A percentile compares a stretch with the other conserved stretches of the same genome.
phyloP scores from a whole-genome alignment of 345 rosid genomes.

The Adansonia digitata region DNA sequence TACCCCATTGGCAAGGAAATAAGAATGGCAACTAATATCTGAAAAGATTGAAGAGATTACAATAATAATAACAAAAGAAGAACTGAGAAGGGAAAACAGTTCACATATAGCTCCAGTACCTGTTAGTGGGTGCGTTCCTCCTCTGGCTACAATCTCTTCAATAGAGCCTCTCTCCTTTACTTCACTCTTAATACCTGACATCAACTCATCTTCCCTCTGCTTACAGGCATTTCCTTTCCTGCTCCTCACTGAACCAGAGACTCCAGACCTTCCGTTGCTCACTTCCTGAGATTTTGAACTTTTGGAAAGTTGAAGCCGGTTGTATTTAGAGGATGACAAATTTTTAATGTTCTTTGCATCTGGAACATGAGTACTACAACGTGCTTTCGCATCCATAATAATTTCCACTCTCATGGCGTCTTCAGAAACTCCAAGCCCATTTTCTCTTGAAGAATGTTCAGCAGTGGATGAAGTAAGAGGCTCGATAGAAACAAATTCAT shows the following conservation, averaged over 20 bases:
- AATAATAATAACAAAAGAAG: background rate
- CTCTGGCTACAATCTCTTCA: slow-evolving; percentile 26
- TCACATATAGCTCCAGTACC: slow-evolving; percentile 40
- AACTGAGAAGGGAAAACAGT: background rate
- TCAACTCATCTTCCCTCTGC: slow-evolving; percentile 27
- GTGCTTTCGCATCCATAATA: slow-evolving; percentile 17
- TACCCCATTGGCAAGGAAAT: background rate
- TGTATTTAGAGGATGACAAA: slow-evolving; percentile 30
- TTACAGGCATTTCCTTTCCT: slow-evolving; percentile 33
- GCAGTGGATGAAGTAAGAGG: slow-evolving; percentile 19
- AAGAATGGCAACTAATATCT: background rate
- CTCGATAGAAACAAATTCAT: slow-evolving; percentile 23
- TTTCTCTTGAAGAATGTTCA: slow-evolving; percentile 31
- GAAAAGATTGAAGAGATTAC: background rate
- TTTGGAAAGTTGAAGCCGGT: slow-evolving; percentile 26
- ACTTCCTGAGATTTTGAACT: slow-evolving; percentile 41
- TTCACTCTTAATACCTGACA: slow-evolving; percentile 31
- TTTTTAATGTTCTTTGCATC: slow-evolving; percentile 23
- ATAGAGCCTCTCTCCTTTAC: slow-evolving; percentile 31
- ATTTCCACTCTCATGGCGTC: slow-evolving; percentile 23
- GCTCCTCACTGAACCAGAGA: slow-evolving; percentile 37
- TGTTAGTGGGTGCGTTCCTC: slow-evolving; percentile 29
- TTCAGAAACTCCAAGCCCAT: slow-evolving; percentile 22
- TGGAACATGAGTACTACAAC: slow-evolving; percentile 14
- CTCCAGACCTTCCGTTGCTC: slow-evolving; percentile 44